Conservation (phyloP, 148 eudicot species). For the Camellia japonica region DNA sequence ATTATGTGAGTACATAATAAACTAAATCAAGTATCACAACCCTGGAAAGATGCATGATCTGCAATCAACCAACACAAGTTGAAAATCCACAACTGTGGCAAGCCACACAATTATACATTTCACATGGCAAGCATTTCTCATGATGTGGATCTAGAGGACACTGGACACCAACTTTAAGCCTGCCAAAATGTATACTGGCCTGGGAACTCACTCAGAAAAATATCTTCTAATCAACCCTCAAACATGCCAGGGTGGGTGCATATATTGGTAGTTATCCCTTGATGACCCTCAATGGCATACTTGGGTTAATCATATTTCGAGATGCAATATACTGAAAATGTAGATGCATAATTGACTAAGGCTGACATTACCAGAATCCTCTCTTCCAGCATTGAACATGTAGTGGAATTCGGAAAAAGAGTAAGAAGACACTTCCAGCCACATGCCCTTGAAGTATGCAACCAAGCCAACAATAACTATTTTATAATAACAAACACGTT, state of each 20-base stretch:
- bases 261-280: background rate
- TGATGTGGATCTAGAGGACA: too few relatives aligned
- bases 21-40: background rate
- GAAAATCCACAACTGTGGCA: background rate
- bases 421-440: background rate
- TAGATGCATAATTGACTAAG: background rate
- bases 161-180: background rate
- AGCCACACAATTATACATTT: background rate
- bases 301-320: background rate
- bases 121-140: background rate
- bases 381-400: background rate
- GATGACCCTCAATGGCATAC: background rate
- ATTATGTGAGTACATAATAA: background rate
- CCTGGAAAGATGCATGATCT: background rate
- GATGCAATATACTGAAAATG: background rate
- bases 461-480: constrained; percentile 6
- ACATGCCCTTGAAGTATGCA: background rate
- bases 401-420: background rate
- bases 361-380: background rate
- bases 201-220: constrained; percentile 2
- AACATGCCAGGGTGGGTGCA: background rate
- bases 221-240: background rate
- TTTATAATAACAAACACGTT: background rate
- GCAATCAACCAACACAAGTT: constrained; percentile 6
- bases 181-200: background rate